Conservation (phyloP, 108 stramenopile species). For the Cyclotella kingstonii region DNA sequence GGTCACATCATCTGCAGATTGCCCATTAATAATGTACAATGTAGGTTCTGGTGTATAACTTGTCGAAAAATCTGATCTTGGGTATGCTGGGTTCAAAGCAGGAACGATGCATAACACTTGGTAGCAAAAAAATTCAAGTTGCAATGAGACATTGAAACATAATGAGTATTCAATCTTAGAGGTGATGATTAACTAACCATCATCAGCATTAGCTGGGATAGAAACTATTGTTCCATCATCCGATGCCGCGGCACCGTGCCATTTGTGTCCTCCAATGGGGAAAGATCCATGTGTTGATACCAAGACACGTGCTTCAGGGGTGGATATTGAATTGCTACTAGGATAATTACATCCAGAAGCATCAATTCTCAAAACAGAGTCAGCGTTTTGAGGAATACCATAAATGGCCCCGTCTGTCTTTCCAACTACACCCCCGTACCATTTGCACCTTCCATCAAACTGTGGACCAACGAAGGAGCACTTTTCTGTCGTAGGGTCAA, state of each 20-base stretch:
- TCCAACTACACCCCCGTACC: slow-evolving; percentile 86
- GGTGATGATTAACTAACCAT: too few relatives aligned
- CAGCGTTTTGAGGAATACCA: slow-evolving; percentile 76
- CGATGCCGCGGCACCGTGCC: slow-evolving; percentile 78
- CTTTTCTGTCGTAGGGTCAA: slow-evolving; percentile 70
- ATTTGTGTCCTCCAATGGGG: slow-evolving; percentile 64
- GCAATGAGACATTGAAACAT: not conserved
- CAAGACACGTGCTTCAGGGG: slow-evolving; percentile 23
- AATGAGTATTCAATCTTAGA: not conserved
- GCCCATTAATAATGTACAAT: slow-evolving; percentile 31
- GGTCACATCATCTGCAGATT: slow-evolving; percentile 28
- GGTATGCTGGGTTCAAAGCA: slow-evolving; percentile 21
- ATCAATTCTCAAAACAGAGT: slow-evolving; percentile 53
- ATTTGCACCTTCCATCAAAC: slow-evolving; percentile 75
- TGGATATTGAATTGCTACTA: not conserved
- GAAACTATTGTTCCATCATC: slow-evolving; percentile 71
- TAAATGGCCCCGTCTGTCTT: slow-evolving; percentile 80
- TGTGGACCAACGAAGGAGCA: slow-evolving; percentile 56
- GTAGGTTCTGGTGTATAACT: slow-evolving; percentile 20
- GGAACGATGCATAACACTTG: slow-evolving; percentile 65
- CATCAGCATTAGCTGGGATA: slow-evolving; percentile 78
- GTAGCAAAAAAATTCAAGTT: too few relatives aligned
- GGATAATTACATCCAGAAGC: slow-evolving; percentile 42
- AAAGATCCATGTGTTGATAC: slow-evolving; percentile 71
- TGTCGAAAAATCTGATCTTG: not conserved